Evolutionary conservation across 164 flowering plant genomes (phyloP), one percentile per base, ranked within the genome.

Genomic region (Annona squamosa): DNA sequence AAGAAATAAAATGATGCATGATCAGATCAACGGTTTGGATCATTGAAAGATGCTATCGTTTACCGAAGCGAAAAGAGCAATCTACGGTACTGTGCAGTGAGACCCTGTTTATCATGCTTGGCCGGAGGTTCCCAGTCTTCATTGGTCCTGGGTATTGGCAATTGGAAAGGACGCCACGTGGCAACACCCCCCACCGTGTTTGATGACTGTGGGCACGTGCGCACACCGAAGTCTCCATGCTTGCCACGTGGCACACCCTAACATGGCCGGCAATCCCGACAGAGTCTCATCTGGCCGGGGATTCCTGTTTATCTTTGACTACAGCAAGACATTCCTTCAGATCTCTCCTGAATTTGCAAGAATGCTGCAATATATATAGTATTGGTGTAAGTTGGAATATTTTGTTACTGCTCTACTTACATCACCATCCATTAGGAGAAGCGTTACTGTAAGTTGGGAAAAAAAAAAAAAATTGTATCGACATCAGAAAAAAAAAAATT

Each of bases 301-400:
- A 41, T 64, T 64, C 42, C 67, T 64, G 10, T 42, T 66, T 5
- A 66, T 44, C 48, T 42, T 26, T 66, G 70, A 68, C 19, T 17
- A 68, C 37, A 47, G 10, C 9, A 68, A 46, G 56, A n/a, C 56
- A 46, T 42, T 16, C 43, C 71, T 52, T 26, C 3, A 48, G 52
- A 37, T 48, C 16, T 62, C 26, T 69, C 18, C 71, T 69, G 48
- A 69, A 13, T 18, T 19, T 48, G 42, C 71, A 48, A 69, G 62
- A 48, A 48, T 48, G 13, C 61, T 0, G 59, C 10, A 52, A 9
- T 12, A 52, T 26, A 26, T 26, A 26, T 26, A 26, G 37, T 26
- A 26, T 26, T 26, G 37, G 37, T 26, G 37, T 26, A 26, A 26
- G 37, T 26, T 1, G 37, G 37, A 26, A 26, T 26, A 26, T 26